These are phyloP conservation scores for Starmerella potacharoeniae DNA, from an alignment of 805 yeast genomes.

Conservation along the genomic window DNA sequence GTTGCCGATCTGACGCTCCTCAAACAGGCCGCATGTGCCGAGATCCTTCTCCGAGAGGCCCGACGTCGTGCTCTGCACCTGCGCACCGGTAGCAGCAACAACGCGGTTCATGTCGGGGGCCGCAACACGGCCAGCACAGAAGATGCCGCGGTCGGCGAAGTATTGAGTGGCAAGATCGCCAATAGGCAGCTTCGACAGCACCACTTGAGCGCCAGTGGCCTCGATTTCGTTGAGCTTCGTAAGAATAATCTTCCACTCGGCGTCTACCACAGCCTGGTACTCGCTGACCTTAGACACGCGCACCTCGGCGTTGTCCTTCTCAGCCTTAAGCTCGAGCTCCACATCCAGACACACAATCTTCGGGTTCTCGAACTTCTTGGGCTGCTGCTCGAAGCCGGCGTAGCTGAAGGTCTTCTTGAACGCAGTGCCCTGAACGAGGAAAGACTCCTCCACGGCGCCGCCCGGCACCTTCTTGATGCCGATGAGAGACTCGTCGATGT, in stretches of 20 bases:
- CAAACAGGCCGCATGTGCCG: conserved; percentile 76
- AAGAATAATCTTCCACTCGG: conserved; percentile 94
- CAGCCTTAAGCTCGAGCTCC: conserved; percentile 93
- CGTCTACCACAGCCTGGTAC: conserved; percentile 93
- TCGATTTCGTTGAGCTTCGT: conserved; percentile 75
- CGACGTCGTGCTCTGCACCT: conserved; percentile 55
- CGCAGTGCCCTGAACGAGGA: conserved; percentile 87
- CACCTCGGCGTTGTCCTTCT: conserved; percentile 97
- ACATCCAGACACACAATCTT: conserved; percentile 76
- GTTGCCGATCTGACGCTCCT: conserved; percentile 91
- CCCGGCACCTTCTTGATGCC: conserved; percentile 94
- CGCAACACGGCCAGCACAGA: conserved; percentile 94
- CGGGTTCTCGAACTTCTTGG: conserved; percentile 70
- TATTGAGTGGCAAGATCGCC: conserved; percentile 98
- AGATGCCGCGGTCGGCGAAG: conserved; percentile 90
- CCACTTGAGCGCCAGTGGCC: conserved; percentile 81
- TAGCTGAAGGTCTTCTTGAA: conserved; percentile 94
- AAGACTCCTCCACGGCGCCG: conserved; percentile 90
- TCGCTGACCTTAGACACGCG: conserved; percentile 87
- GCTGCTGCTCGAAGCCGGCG: conserved; percentile 99
- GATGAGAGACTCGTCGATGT: conserved; percentile 72
- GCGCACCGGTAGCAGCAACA: conserved; percentile 86
- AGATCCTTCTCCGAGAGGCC: conserved; percentile 59
- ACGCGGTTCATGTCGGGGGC: conserved; percentile 86
- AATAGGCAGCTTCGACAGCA: conserved; percentile 86